Evolutionary conservation across 352 stramenopile species (phyloP).

Genomic region (Globisporangium echinulatum): DNA sequence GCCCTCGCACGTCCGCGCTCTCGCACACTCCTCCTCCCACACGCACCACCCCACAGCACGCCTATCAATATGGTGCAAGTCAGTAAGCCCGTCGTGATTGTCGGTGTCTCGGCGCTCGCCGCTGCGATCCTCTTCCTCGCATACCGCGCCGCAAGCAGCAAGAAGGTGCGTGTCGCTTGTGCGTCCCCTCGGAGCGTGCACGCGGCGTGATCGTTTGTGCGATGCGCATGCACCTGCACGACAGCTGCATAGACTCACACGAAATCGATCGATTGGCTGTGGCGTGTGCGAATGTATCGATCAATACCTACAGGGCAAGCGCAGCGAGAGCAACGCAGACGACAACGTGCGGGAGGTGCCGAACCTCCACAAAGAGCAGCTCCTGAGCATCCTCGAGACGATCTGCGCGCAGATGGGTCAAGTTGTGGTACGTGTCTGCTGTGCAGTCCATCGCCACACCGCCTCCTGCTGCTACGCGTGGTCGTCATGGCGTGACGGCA

Average conservation of each 20-base stretch:
- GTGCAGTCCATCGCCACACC: neutral
- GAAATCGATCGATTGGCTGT: neutral
- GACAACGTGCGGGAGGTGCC: slow-evolving; percentile 68
- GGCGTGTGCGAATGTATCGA: neutral
- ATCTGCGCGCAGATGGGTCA: slow-evolving; percentile 88
- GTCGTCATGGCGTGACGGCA: too few species aligned
- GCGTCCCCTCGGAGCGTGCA: neutral
- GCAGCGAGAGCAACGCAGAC: slow-evolving; percentile 36
- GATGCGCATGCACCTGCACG: too few species aligned
- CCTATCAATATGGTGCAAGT: slow-evolving; percentile 55
- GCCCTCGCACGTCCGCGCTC: neutral
- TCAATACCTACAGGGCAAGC: slow-evolving; percentile 31
- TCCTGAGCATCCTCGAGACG: slow-evolving; percentile 82
- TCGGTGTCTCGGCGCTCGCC: slow-evolving; percentile 54
- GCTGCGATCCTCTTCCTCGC: slow-evolving; percentile 50
- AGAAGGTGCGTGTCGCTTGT: slow-evolving; percentile 19
- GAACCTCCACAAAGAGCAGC: slow-evolving; percentile 83
- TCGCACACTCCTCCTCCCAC: neutral
- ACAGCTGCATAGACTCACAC: too few species aligned
- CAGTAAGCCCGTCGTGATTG: slow-evolving; percentile 76
- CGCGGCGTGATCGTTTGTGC: neutral
- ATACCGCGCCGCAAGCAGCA: slow-evolving; percentile 30
- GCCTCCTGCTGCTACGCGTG: too few species aligned
- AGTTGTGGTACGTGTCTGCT: slow-evolving; percentile 57
- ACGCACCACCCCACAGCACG: neutral